A percentile compares a stretch with the other conserved stretches of the same genome.
These are phyloP conservation scores for Pseudocercospora eumusae DNA, from an alignment of 2,329 filamentous ascomycete genomes.

Conservation along the genomic window DNA sequence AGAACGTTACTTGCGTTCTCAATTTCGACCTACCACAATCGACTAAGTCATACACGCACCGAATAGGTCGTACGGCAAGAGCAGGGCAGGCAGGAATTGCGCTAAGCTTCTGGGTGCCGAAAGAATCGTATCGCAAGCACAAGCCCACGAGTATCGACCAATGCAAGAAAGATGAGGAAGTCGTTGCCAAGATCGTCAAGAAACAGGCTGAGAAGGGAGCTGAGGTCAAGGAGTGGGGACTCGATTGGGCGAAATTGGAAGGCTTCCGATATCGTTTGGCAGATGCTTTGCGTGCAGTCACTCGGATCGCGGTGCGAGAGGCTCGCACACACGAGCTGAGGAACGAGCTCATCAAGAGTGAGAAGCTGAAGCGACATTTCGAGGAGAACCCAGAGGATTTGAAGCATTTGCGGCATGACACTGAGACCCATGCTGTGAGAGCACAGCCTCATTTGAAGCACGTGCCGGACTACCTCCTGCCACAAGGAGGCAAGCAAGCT, in stretches of 20 bases:
- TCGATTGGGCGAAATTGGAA: slow-evolving; percentile 92
- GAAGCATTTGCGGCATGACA: slow-evolving; percentile 84
- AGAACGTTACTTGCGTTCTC: slow-evolving; percentile 89
- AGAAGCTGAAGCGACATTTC: slow-evolving; percentile 92
- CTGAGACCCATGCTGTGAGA: slow-evolving; percentile 77
- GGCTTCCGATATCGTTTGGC: slow-evolving; percentile 94
- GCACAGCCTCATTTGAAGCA: slow-evolving; percentile 90
- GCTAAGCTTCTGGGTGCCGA: slow-evolving; percentile 88
- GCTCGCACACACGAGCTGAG: slow-evolving; percentile 84
- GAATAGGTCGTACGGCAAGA: slow-evolving; percentile 88
- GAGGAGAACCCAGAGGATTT: slow-evolving; percentile 94
- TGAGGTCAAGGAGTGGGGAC: slow-evolving; percentile 85
- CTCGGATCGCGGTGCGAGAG: slow-evolving; percentile 84
- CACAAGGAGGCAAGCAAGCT: slow-evolving; percentile 68
- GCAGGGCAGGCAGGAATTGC: slow-evolving; percentile 92
- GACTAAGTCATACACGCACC: slow-evolving; percentile 92
- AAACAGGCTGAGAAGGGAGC: slow-evolving; percentile 77
- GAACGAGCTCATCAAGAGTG: slow-evolving; percentile 86
- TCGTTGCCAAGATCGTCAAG: slow-evolving; percentile 75
- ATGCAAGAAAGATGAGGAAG: slow-evolving; percentile 79
- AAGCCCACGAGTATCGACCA: slow-evolving; percentile 77
- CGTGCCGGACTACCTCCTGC: slow-evolving; percentile 90
- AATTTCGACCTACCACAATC: slow-evolving; percentile 94
- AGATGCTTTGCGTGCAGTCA: slow-evolving; percentile 87
- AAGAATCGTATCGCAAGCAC: slow-evolving; percentile 81